Percentiles rank a stretch among this genome's conserved stretches.
Conservation (phyloP, 768 basidiomycete genomes). For the Russula abietina region DNA sequence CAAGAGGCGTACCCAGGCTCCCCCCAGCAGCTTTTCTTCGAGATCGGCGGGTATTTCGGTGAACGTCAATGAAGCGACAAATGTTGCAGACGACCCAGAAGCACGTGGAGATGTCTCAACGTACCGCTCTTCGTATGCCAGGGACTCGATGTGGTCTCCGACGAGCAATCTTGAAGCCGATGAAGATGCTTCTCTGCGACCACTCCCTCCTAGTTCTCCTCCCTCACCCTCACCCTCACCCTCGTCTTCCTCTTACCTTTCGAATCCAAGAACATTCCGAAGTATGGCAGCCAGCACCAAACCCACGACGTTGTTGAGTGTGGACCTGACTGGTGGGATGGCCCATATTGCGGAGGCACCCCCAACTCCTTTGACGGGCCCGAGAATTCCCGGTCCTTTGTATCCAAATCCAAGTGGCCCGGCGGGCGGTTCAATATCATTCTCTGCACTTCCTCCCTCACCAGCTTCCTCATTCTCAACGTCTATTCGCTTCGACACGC, state of each 20-base stretch:
- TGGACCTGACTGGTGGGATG: slow-evolving; percentile 79
- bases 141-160: slow-evolving; percentile 77
- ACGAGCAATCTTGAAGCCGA: slow-evolving; percentile 76
- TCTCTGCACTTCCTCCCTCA: slow-evolving; percentile 60
- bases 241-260: slow-evolving; percentile 79
- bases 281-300: slow-evolving; percentile 87
- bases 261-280: slow-evolving; percentile 73
- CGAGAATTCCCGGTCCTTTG: slow-evolving; percentile 53
- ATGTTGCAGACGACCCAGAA: slow-evolving; percentile 30
- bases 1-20: slow-evolving; percentile 24
- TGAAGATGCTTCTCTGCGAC: slow-evolving; percentile 89
- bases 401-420: slow-evolving; percentile 43
- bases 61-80: slow-evolving; percentile 41
- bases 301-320: slow-evolving; percentile 88
- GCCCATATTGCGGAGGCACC: slow-evolving; percentile 90
- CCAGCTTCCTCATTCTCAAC: slow-evolving; percentile 39
- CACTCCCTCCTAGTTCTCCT: slow-evolving; percentile 81
- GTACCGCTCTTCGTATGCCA: slow-evolving; percentile 53
- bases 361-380: slow-evolving; percentile 46
- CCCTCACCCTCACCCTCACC: slow-evolving; percentile 82
- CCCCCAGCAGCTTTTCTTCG: slow-evolving; percentile 20
- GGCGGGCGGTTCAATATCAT: slow-evolving; percentile 58
- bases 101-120: slow-evolving; percentile 38
- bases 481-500: slow-evolving; percentile 32
- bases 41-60: slow-evolving; percentile 49